phyloP scores from a whole-genome alignment of 1,139 yeast genomes.

The Casaregolazyma lundiana region DNA sequence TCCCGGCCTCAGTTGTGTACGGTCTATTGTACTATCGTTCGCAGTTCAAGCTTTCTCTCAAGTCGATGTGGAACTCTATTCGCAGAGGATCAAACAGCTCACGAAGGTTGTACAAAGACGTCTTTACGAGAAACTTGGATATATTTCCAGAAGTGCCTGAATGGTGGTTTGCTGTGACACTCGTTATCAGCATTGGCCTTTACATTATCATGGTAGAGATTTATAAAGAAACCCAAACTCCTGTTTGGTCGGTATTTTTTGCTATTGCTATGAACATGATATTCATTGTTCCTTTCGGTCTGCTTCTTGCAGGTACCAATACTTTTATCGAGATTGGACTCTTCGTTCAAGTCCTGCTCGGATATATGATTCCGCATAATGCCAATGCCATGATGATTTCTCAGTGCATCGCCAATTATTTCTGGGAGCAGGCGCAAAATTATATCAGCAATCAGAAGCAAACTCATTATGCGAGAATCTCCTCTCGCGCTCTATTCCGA shows the following conservation, averaged over 20 bases:
- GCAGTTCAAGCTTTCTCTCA: slow-evolving; percentile 12
- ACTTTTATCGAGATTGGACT: slow-evolving; percentile 51
- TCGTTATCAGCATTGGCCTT: slow-evolving; percentile 40
- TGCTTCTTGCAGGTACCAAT: slow-evolving; percentile 50
- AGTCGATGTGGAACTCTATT: slow-evolving; percentile 17
- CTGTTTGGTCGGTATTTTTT: slow-evolving; percentile 54
- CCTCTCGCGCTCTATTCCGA: slow-evolving; percentile 58
- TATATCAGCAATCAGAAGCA: slow-evolving; percentile 50
- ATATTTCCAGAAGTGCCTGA: slow-evolving; percentile 58
- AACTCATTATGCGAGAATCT: slow-evolving; percentile 52
- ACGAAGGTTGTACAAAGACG: slow-evolving; percentile 40
- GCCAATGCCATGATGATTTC: slow-evolving; percentile 55
- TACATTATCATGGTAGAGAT: slow-evolving; percentile 43
- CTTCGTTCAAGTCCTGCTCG: slow-evolving; percentile 51
- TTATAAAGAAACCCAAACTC: slow-evolving; percentile 41
- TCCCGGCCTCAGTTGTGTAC: slow-evolving; percentile 43
- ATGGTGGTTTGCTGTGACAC: slow-evolving; percentile 50
- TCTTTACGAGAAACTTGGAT: slow-evolving; percentile 51
- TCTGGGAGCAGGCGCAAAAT: slow-evolving; percentile 53
- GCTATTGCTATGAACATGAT: slow-evolving; percentile 50
- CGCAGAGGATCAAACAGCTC: slow-evolving; percentile 13
- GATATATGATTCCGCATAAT: slow-evolving; percentile 60
- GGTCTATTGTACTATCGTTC: slow-evolving; percentile 37
- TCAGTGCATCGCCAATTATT: slow-evolving; percentile 55
- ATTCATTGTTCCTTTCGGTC: slow-evolving; percentile 48